phyloP scores from a whole-genome alignment of 73 alveolate genomes.

The Paramecium sexaurelia region DNA sequence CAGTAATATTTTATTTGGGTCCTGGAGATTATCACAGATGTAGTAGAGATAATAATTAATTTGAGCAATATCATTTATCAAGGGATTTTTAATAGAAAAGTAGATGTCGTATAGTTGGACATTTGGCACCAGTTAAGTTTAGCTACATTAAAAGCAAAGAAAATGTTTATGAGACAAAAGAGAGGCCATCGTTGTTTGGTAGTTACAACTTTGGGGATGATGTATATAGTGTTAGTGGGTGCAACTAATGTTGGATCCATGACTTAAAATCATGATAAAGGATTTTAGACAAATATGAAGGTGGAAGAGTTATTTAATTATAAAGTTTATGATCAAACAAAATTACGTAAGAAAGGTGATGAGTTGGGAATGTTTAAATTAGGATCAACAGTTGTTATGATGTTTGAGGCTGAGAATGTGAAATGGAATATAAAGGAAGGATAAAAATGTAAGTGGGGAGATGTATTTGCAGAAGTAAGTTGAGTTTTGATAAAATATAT shows the following conservation, averaged over 20 bases:
- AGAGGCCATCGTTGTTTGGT: slow-evolving; percentile 71
- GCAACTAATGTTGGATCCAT: slow-evolving; percentile 82
- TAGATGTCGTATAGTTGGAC: slow-evolving; percentile 73
- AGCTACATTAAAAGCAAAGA: slow-evolving; percentile 43
- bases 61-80: slow-evolving; percentile 73
- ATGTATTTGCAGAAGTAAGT: slow-evolving; percentile 60
- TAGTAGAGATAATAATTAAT: too few species aligned
- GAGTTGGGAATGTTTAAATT: slow-evolving; percentile 72
- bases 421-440: slow-evolving; percentile 72
- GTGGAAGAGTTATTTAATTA: background rate
- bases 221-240: slow-evolving; percentile 69
- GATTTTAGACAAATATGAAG: slow-evolving; percentile 49
- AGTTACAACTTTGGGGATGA: slow-evolving; percentile 70
- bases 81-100: slow-evolving; percentile 49
- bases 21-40: slow-evolving; percentile 83
- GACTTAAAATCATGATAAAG: slow-evolving; percentile 68
- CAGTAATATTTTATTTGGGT: slow-evolving; percentile 68
- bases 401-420: slow-evolving; percentile 72
- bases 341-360: slow-evolving; percentile 69
- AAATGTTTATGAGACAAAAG: slow-evolving; percentile 72
- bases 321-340: slow-evolving; percentile 33
- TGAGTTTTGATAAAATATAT: slow-evolving; percentile 31
- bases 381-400: slow-evolving; percentile 76
- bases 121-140: slow-evolving; percentile 73
- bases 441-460: slow-evolving; percentile 77